A percentile compares a stretch with the other conserved stretches of the same genome.
Conservation (phyloP, 345 rosid species). For the Hibiscus tridactylites region DNA sequence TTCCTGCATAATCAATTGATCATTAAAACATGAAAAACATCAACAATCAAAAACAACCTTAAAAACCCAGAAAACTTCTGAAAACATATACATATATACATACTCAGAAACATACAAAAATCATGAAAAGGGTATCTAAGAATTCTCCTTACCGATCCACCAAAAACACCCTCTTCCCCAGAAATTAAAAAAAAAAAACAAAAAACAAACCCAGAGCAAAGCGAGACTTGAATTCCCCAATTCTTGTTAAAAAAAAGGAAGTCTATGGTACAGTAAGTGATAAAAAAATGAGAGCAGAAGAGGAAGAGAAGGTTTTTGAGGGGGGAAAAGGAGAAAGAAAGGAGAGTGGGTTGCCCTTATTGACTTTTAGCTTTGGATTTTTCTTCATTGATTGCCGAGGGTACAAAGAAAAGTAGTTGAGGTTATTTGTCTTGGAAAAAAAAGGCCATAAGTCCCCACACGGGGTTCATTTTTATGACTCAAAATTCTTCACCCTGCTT, state of each 20-base stretch:
- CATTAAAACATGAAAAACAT: not conserved
- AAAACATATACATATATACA: not conserved
- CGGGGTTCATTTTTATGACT: too few relatives aligned
- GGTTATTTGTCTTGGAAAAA: not conserved
- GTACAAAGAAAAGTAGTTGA: not conserved
- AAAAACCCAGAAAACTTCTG: not conserved
- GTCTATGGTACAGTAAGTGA: not conserved
- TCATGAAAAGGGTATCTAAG: constrained; percentile 3
- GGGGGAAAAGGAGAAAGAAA: not conserved
- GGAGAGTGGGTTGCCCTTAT: constrained; percentile 16
- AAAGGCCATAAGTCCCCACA: too few relatives aligned
- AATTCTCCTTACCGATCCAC: constrained; percentile 15
- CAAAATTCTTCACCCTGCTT: too few relatives aligned
- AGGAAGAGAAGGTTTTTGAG: not conserved
- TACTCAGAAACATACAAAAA: not conserved
- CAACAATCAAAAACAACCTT: not conserved
- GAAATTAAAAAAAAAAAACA: not conserved
- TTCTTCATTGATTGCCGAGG: not conserved
- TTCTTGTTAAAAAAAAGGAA: constrained; percentile 7
- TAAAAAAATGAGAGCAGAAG: not conserved
- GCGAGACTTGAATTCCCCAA: constrained; percentile 6
- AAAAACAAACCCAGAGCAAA: not conserved
- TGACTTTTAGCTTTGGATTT: constrained; percentile 9
- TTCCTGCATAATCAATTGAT: constrained; percentile 14
- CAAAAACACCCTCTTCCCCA: constrained; percentile 7